Evolutionary conservation across 495 filamentous ascomycete species (phyloP).

Genomic region (Aspergillus taichungensis): DNA sequence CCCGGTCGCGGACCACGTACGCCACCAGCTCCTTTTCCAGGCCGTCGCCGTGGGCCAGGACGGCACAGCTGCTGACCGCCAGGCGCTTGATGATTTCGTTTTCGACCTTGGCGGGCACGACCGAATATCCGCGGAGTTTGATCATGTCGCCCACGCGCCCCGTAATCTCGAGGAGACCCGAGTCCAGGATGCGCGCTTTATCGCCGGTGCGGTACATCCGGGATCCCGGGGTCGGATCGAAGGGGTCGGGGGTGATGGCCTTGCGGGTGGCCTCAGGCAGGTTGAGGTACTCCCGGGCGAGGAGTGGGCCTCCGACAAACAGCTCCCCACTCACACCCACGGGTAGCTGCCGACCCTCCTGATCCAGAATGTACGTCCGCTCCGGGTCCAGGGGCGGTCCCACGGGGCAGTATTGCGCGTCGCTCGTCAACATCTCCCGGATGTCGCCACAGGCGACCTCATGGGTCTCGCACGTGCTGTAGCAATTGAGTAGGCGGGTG

Average conservation of each 20-base stretch:
- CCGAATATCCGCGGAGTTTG: conserved; percentile 71
- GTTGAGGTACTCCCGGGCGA: conserved; percentile 78
- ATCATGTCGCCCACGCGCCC: conserved; percentile 73
- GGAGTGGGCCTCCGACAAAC: conserved; percentile 67
- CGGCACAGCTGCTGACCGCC: conserved; percentile 50
- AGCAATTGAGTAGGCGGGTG: conserved; percentile 57
- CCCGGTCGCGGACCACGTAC: conserved; percentile 54
- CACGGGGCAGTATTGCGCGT: conserved; percentile 50
- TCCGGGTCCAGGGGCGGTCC: conserved; percentile 50
- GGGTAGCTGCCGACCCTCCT: conserved; percentile 46
- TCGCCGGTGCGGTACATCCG: conserved; percentile 80
- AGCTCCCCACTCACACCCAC: conserved; percentile 69
- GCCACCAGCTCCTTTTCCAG: conserved; percentile 56
- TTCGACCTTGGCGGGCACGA: conserved; percentile 73
- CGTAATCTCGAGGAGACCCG: conserved; percentile 69
- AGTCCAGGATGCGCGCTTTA: conserved; percentile 56
- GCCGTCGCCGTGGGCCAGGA: conserved; percentile 55
- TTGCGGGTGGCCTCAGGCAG: conserved; percentile 63
- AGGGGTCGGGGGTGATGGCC: conserved; percentile 58
- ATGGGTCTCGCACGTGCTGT: conserved; percentile 65
- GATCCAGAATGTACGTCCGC: conserved; percentile 53
- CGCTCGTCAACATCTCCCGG: conserved; percentile 46
- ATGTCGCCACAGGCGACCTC: conserved; percentile 67
- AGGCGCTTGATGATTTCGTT: conserved; percentile 51
- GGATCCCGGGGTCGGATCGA: conserved; percentile 40